Evolutionary conservation across 805 yeast genomes (phyloP), one percentile per base, ranked within the genome.

Genomic region (Myxozyma mucilagina): DNA sequence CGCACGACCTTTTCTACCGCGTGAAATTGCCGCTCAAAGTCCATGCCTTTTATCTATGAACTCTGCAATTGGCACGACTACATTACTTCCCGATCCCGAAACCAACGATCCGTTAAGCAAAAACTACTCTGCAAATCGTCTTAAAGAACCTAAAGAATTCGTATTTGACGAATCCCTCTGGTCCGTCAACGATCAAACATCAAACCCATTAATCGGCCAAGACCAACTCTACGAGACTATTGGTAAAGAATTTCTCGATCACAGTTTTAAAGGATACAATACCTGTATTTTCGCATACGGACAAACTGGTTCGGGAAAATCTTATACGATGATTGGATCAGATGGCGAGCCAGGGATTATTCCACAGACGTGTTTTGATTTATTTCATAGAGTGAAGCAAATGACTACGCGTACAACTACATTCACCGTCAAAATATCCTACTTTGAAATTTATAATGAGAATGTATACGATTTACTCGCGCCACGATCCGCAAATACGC

Each of bases 371-470:
- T 78, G 85, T 47, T 63, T 73, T 36, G 82, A 81, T 56, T 72
- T 86, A 7, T 77, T 85, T 62, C 69, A 72, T 1, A 75, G 75
- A 48, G 72, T 76, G 50, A 75, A 74, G 10, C 48, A 68, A 2
- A 63, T 78, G 47, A 71, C 81, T 7, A 70, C 68, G 6, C 77
- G 69, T 9, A 70, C 72, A 36, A 68, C 73, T 0, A 72, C 73
- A 39, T 70, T 70, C 5, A 71, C 73, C 18, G 70, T 79, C 29
- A 54, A 57, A 34, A 76, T 85, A 1, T 80, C 87, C 8, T 87
- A 82, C 71, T 77, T 84, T 70, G 92, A 87, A 69, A 84, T 87
- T 38, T 87, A 87, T 69, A 86, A 87, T 69, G 92, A 87, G 71
- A 82, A 80, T 64, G 89, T 86, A 2, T 74, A 78, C 47, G 93